Evolutionary conservation across 257 asterid species (phyloP).

Genomic region (Salvia miltiorrhiza): DNA sequence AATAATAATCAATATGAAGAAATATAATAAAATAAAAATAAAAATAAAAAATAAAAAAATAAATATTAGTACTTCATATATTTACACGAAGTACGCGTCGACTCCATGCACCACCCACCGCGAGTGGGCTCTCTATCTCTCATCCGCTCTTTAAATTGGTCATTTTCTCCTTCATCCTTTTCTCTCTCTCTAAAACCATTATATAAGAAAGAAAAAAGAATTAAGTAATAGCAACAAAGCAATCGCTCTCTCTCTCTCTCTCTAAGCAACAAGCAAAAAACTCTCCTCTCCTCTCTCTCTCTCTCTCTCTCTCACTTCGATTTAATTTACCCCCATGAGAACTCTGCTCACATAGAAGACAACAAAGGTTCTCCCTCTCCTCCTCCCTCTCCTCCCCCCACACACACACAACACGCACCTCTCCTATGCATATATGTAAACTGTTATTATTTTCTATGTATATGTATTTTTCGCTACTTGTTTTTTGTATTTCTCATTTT

Average conservation of each 20-base stretch:
- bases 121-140: background rate
- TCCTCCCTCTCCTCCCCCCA: background rate
- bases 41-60: too few relatives aligned
- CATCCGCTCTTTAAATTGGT: constrained; percentile 7
- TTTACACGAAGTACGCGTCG: background rate
- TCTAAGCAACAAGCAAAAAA: constrained; percentile 15
- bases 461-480: constrained; percentile 18
- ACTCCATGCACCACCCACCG: background rate
- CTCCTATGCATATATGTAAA: constrained; percentile 18
- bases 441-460: constrained; percentile 23
- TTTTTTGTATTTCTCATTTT: constrained; percentile 23
- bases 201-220: background rate
- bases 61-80: too few relatives aligned
- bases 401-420: constrained; percentile 16
- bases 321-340: constrained; percentile 37
- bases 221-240: constrained; percentile 1
- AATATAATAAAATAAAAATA: too few relatives aligned
- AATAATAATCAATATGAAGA: too few relatives aligned
- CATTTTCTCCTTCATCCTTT: background rate
- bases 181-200: constrained; percentile 28
- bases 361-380: constrained; percentile 23
- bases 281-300: constrained; percentile 6
- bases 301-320: constrained; percentile 32
- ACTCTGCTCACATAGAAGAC: constrained; percentile 28
- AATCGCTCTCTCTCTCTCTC: constrained; percentile 17